Conservation (phyloP, 176 grass and related monocot species). For the Avena atlantica region DNA sequence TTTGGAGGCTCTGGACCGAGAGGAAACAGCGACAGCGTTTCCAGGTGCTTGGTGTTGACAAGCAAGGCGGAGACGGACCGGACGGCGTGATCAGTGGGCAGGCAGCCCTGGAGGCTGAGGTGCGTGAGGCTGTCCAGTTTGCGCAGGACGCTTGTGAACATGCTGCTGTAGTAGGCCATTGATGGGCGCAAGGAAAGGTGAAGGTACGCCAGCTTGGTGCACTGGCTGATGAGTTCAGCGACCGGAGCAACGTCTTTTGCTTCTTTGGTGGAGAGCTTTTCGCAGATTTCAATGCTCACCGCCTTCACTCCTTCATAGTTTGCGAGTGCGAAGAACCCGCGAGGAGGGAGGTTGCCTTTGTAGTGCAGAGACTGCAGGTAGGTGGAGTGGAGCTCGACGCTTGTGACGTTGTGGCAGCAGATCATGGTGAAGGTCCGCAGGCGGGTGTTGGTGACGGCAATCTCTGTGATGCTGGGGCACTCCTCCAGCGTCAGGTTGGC, state of each 20-base stretch:
- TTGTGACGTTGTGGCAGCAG: conserved; percentile 23
- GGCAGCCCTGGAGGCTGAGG: conserved; percentile 40
- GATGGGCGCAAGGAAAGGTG: conserved; percentile 10
- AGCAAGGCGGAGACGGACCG: not conserved
- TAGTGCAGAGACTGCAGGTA: conserved; percentile 8
- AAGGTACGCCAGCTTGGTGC: not conserved
- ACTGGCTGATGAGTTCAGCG: not conserved
- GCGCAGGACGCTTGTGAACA: not conserved
- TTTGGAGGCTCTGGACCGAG: not conserved
- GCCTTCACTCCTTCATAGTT: not conserved
- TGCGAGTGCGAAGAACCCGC: not conserved
- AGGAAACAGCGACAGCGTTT: not conserved
- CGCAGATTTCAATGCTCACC: not conserved
- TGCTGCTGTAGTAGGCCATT: not conserved
- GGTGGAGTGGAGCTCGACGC: not conserved
- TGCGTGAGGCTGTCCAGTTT: not conserved
- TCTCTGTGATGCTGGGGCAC: not conserved
- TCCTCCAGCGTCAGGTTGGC: conserved; percentile 25
- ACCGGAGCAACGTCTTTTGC: not conserved
- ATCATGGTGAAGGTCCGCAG: conserved; percentile 3
- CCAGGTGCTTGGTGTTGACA: not conserved
- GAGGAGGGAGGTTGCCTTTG: conserved; percentile 6
- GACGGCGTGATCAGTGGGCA: not conserved
- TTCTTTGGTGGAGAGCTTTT: not conserved
- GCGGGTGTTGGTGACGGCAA: not conserved